Evolutionary conservation across 441 rosid species (phyloP).

Genomic region (Pelargonium citronellum): DNA sequence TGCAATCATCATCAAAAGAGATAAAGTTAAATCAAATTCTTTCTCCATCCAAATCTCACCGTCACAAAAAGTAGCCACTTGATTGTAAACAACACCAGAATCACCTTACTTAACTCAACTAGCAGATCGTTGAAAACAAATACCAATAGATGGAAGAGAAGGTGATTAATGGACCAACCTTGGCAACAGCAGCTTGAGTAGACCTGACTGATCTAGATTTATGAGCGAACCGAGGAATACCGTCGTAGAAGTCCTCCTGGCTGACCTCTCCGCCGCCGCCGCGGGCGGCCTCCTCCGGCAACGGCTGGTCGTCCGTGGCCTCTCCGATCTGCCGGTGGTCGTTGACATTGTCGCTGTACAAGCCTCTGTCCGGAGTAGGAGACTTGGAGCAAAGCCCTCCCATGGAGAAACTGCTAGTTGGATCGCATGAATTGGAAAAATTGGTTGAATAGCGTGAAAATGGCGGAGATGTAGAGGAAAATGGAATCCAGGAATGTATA

Average conservation of each 20-base stretch:
- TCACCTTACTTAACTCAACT: not conserved
- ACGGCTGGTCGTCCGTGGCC: not conserved
- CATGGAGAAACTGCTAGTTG: not conserved
- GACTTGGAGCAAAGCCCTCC: constrained; percentile 13
- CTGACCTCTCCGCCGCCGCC: constrained; percentile 11
- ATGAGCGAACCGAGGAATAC: constrained; percentile 3
- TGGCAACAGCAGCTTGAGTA: constrained; percentile 9
- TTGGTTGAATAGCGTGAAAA: too few species aligned
- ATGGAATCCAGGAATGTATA: too few species aligned
- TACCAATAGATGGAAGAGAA: not conserved
- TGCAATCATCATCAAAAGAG: not conserved
- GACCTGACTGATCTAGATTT: constrained; percentile 12
- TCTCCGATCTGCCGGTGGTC: not conserved
- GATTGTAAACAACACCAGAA: not conserved
- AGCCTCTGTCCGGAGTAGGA: not conserved
- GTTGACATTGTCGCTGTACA: not conserved
- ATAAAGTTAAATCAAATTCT: not conserved
- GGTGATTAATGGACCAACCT: not conserved
- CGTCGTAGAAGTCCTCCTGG: constrained; percentile 12
- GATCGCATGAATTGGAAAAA: too few species aligned
- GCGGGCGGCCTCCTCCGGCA: constrained; percentile 1
- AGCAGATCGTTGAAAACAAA: not conserved
- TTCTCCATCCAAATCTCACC: not conserved
- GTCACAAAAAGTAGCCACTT: not conserved
- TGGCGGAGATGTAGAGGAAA: too few species aligned